Percentiles rank a stretch among this genome's conserved stretches.
Conservation (phyloP, 495 filamentous ascomycete species). For the Clohesyomyces aquaticus region DNA sequence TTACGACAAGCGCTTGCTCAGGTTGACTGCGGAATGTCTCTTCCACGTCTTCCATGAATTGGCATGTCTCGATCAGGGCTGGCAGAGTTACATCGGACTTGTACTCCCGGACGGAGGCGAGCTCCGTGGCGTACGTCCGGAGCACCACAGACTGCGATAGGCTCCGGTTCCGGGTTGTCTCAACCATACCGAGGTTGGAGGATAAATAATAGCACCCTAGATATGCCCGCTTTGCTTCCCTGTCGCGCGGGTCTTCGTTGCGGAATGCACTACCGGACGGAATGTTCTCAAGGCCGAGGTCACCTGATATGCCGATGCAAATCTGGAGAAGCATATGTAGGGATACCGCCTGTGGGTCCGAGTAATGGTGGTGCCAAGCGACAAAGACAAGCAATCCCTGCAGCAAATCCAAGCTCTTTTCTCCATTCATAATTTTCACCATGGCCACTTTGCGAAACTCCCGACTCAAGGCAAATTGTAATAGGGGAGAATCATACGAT, state of each 20-base stretch:
- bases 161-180: constrained; percentile 7
- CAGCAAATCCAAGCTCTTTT: constrained; percentile 36
- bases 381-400: constrained; percentile 36
- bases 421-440: constrained; percentile 33
- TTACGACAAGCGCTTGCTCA: constrained; percentile 23
- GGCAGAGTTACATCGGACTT: constrained; percentile 18
- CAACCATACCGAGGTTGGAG: constrained; percentile 12
- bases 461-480: constrained; percentile 30
- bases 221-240: constrained; percentile 32
- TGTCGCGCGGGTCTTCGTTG: constrained; percentile 12
- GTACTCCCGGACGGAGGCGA: constrained; percentile 12
- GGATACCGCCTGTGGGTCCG: constrained; percentile 29
- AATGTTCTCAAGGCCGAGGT: constrained; percentile 22
- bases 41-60: constrained; percentile 32
- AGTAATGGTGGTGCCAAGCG: constrained; percentile 37
- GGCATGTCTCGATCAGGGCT: constrained; percentile 24
- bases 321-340: constrained; percentile 36
- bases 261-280: background rate
- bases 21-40: constrained; percentile 24
- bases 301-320: constrained; percentile 31
- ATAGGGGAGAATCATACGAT: constrained; percentile 23
- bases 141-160: constrained; percentile 12
- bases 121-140: constrained; percentile 19
- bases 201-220: constrained; percentile 36
- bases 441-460: constrained; percentile 30